Evolutionary conservation across 1,284 basidiomycete species (phyloP).

Genomic region (Naganishia albida): DNA sequence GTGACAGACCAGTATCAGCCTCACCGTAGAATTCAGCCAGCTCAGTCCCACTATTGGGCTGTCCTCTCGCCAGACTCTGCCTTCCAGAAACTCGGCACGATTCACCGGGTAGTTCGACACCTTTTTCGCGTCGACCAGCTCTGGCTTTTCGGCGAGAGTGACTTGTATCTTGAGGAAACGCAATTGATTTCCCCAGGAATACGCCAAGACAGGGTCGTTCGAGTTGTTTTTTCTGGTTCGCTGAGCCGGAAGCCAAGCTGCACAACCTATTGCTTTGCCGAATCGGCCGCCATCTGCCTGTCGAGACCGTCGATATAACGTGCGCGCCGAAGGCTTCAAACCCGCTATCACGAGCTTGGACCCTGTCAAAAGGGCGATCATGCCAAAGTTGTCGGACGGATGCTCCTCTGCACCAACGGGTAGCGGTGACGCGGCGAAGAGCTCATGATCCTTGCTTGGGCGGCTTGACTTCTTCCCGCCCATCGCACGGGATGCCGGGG

Average conservation of each 20-base stretch:
- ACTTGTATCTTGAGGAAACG: constrained; percentile 64
- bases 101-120: constrained; percentile 30
- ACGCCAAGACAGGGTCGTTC: constrained; percentile 68
- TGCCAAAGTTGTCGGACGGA: constrained; percentile 76
- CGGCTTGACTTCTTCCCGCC: neutral
- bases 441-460: constrained; percentile 40
- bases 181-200: constrained; percentile 74
- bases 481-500: constrained; percentile 10
- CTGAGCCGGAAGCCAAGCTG: constrained; percentile 71
- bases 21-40: constrained; percentile 57
- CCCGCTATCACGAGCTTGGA: constrained; percentile 91
- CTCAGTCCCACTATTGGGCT: constrained; percentile 52
- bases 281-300: constrained; percentile 52
- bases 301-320: constrained; percentile 84
- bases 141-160: constrained; percentile 14
- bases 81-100: constrained; percentile 49
- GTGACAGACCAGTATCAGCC: constrained; percentile 29
- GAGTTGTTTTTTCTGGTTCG: neutral
- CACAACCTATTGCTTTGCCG: constrained; percentile 61
- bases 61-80: constrained; percentile 47
- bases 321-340: constrained; percentile 85
- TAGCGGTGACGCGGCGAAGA: constrained; percentile 51
- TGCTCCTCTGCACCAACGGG: constrained; percentile 77
- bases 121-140: constrained; percentile 5
- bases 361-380: constrained; percentile 84